Base-by-base conservation (phyloP, 1,139 yeast species). In the Lodderomyces orthopsilosis region DNA sequence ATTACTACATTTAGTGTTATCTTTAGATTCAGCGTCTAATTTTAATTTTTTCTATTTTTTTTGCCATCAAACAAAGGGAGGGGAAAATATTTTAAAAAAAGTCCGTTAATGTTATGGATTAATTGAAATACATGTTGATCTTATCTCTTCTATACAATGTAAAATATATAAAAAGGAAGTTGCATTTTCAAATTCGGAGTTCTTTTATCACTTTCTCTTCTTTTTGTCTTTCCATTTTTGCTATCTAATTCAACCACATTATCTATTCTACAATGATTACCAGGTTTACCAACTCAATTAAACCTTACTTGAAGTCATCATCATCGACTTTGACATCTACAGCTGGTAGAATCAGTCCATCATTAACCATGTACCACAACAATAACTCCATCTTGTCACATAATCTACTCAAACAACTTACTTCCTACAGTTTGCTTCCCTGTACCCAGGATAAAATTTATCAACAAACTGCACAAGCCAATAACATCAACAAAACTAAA, bases 321-420 rank as follows among this genome's bases (percentile, higher is more conserved):
- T 19, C 37, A 10, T 19, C 37, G 10, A 4, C 38, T 13, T 15
- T 30, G 19, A 8, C 38, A 21, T 23, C 38, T 13, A 13, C 32
- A 4, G 18, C 32, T 13, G 32, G 32, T 13, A 30, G 12, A 17
- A 3, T 30, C 19, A 30, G 10, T 15, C 34, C 34, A 13, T 28
- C 38, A 14, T 22, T 41, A 18, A 39, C 42, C n/a, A 43, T 66
- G 38, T 65, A 64, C 54, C 70, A 66, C 56, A 62, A 64, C 50
- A 47, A 66, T 17, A 50, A 54, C 37, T 60, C 63, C 24, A 50
- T 55, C 37, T 44, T 57, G 19, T 64, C 69, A n/a, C 53, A 49
- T 33, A 63, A 63, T 41, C 53, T 65, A 41, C 59, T 64, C 42
- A 46, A 49, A 34, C 59, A 59, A 45, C 52, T 62, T 38, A 42